A percentile compares a stretch with the other conserved stretches of the same genome.
Conservation (phyloP, 345 rosid genomes). For the Triadica sebifera region DNA sequence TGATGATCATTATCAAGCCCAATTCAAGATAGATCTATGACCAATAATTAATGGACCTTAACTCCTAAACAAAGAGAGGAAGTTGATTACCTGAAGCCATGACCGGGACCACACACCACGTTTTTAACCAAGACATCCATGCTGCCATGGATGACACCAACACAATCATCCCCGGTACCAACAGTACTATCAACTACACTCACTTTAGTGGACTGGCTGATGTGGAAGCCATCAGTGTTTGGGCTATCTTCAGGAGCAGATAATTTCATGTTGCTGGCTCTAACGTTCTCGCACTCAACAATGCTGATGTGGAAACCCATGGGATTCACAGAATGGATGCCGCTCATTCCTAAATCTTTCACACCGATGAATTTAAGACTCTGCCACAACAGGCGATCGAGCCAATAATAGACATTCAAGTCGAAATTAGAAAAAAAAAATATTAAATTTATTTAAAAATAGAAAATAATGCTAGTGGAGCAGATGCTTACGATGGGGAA, state of each 20-base stretch:
- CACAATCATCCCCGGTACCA: constrained; percentile 68
- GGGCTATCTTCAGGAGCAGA: constrained; percentile 53
- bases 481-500: constrained; percentile 27
- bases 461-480: background rate
- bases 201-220: constrained; percentile 54
- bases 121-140: constrained; percentile 41
- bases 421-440: no score
- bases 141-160: constrained; percentile 61
- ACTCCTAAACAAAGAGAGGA: no score
- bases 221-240: constrained; percentile 70
- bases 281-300: constrained; percentile 35
- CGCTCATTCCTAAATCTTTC: no score
- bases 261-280: constrained; percentile 25
- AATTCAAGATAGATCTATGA: no score
- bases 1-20: no score
- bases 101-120: constrained; percentile 74
- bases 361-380: no score
- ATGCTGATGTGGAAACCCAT: constrained; percentile 55
- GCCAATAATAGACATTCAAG: no score
- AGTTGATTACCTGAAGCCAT: constrained; percentile 56
- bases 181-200: constrained; percentile 39
- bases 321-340: background rate
- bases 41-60: no score
- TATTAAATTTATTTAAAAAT: no score
- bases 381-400: no score